Evolutionary conservation across 1,284 basidiomycete genomes (phyloP).

Genomic region (Leccinum variabile): DNA sequence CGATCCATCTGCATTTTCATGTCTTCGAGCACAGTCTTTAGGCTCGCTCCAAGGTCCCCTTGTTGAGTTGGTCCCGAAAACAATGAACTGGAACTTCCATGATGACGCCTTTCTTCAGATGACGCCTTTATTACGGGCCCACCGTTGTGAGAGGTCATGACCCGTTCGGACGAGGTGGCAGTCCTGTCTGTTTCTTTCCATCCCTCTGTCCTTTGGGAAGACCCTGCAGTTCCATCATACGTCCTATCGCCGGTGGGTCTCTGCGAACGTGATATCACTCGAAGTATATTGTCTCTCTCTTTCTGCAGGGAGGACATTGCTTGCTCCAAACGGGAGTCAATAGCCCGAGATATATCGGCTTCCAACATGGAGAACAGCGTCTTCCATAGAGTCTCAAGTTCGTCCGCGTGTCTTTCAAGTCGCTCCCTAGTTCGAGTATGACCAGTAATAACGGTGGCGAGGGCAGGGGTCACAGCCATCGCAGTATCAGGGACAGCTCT

Average conservation of each 20-base stretch:
- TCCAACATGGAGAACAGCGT: conserved; percentile 43
- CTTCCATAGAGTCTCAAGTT: conserved; percentile 46
- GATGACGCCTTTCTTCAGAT: conserved; percentile 16
- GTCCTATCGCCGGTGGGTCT: conserved; percentile 11
- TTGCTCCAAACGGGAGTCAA: conserved; percentile 42
- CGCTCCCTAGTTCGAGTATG: conserved; percentile 45
- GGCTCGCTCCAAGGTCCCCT: conserved; percentile 22
- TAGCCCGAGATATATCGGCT: conserved; percentile 38
- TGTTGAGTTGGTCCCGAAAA: conserved; percentile 23
- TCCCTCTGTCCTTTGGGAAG: conserved; percentile 17
- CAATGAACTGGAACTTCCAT: conserved; percentile 13
- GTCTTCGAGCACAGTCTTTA: conserved; percentile 32
- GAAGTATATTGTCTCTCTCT: conserved; percentile 35
- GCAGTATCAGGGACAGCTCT: conserved; percentile 43
- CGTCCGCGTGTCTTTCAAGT: conserved; percentile 39
- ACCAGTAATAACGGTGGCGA: conserved; percentile 44
- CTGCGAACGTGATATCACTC: conserved; percentile 23
- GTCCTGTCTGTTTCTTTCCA: conserved; percentile 23
- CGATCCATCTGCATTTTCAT: conserved; percentile 37
- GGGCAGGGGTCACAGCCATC: conserved; percentile 42
- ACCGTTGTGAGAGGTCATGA: conserved; percentile 10
- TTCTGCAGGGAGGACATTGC: conserved; percentile 38
- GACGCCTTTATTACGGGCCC: conserved; percentile 10
- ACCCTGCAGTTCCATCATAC: conserved; percentile 10
- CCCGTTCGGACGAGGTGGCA: conserved; percentile 17